A percentile compares a stretch with the other conserved stretches of the same genome.
Conservation (phyloP, 2,329 filamentous ascomycete genomes). For the Neopestalotiopsis sp. region DNA sequence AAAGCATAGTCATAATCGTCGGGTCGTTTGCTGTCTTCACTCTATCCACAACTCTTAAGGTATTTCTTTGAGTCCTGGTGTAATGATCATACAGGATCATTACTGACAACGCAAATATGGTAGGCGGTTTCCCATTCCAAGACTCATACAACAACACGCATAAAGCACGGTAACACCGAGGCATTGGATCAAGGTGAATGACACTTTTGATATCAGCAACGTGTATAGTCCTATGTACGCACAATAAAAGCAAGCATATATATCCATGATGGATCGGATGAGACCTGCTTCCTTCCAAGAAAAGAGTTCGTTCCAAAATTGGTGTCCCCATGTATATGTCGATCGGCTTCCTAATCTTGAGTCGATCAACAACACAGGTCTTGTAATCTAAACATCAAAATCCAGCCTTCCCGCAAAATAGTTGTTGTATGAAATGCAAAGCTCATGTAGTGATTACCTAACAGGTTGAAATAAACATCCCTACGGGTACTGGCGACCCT, state of each 20-base stretch:
- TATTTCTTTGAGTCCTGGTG: no score
- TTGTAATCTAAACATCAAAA: neutral
- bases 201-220: neutral
- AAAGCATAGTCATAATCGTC: no score
- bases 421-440: neutral
- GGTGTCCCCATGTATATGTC: neutral
- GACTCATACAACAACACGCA: no score
- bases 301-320: constrained; percentile 9
- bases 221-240: neutral
- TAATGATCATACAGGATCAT: no score
- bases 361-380: neutral
- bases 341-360: neutral
- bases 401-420: neutral
- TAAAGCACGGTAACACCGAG: no score
- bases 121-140: no score
- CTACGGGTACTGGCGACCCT: constrained; percentile 51
- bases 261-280: neutral
- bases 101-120: no score
- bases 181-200: neutral
- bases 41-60: no score
- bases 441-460: constrained; percentile 15
- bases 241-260: neutral
- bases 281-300: constrained; percentile 4
- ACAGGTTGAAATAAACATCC: constrained; percentile 40
- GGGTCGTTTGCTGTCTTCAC: no score